Conservation (phyloP, 306 rosid species). For the Biancaea sappan region DNA sequence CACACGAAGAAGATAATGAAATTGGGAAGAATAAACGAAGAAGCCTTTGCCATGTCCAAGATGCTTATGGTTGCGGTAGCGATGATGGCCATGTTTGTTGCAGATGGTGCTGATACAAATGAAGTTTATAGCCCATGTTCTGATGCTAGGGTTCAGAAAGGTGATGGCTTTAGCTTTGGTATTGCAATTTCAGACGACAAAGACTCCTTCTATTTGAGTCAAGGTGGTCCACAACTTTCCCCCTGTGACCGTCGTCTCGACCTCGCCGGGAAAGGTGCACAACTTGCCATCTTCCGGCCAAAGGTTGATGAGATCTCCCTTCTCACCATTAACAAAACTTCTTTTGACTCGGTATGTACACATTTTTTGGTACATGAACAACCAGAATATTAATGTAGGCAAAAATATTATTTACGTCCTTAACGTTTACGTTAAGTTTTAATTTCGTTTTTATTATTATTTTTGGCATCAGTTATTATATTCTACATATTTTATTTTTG, state of each 20-base stretch:
- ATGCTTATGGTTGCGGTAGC: conserved; percentile 29
- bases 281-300: conserved; percentile 68
- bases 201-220: conserved; percentile 50
- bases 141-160: conserved; percentile 69
- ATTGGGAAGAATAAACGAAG: conserved; percentile 34
- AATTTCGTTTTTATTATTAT: too few relatives aligned
- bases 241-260: conserved; percentile 78
- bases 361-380: too few relatives aligned
- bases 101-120: conserved; percentile 61
- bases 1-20: conserved; percentile 27
- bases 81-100: conserved; percentile 38
- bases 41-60: conserved; percentile 22
- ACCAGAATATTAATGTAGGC: too few relatives aligned
- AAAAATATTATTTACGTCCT: too few relatives aligned
- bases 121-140: conserved; percentile 70
- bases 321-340: conserved; percentile 52
- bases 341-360: conserved; percentile 49
- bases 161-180: conserved; percentile 88
- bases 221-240: conserved; percentile 68
- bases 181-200: conserved; percentile 61
- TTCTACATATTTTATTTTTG: too few relatives aligned
- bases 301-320: conserved; percentile 75
- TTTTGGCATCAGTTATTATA: too few relatives aligned
- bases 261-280: conserved; percentile 50
- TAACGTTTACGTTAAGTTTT: too few relatives aligned